Evolutionary conservation across 2,329 filamentous ascomycete species (phyloP), one percentile per base, ranked within the genome.

Genomic region (Sordariomycetes sp.): DNA sequence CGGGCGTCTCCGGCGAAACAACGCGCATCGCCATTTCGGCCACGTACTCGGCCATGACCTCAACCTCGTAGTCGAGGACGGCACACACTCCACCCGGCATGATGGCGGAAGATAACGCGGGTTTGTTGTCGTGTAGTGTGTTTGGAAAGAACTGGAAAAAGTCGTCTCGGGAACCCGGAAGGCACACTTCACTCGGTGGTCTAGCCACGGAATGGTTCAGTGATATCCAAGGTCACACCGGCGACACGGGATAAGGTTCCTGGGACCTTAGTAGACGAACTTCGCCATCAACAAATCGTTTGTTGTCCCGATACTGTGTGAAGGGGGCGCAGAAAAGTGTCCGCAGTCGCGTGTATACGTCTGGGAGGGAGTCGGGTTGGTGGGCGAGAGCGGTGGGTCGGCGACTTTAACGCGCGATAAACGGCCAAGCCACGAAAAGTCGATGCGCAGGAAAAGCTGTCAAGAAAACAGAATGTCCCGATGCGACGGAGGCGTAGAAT

Each of bases 31-130:
- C 84, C 84, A 92, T 95, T 68, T 95, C 89, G 61, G 89, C 86
- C 68, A 96, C 90, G 72, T 95, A 96, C 69, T 95, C 90, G 61
- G 90, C 87, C 91, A 96, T 96, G 70, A 87, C 78, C 69, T 95
- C 90, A 83, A 96, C 92, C 72, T 96, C 90, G 70, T 96, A 96
- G 76, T 96, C 91, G 72, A 96, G 82, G 74, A 95, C 88, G 66
- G 90, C 90, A 65, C 91, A 94, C 45, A 96, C 91, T 65, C 91
- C 91, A 69, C 91, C 90, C 62, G 80, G 76, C 80, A 84, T 84
- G 66, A 73, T 82, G 74, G 65, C 66, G 63, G 65, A 34, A 32
- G 32, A 52, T 48, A n/a, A 32, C 32, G 22, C 36, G 42, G 20
- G 15, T 17, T 35, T 45, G 28, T 51, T 22, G 48, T 51, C 22